A percentile compares a stretch with the other conserved stretches of the same genome.
phyloP scores from a whole-genome alignment of 192 early-diverging fungal genomes.

The Podila epicladia region DNA sequence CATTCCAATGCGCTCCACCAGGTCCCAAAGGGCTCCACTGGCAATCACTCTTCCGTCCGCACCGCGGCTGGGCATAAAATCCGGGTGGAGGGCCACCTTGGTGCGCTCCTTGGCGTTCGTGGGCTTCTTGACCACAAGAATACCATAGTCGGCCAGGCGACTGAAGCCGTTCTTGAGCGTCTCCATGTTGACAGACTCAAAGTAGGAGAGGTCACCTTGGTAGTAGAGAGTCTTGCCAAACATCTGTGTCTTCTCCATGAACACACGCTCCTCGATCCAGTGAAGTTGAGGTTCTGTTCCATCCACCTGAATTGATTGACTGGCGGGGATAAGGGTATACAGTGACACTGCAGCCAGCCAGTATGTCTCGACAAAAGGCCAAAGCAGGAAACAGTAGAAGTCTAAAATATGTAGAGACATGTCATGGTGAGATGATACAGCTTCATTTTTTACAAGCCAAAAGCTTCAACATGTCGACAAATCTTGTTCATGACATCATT shows the following conservation, averaged over 20 bases:
- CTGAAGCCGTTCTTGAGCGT: conserved; percentile 81
- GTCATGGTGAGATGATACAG: too few relatives aligned
- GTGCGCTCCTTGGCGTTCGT: conserved; percentile 53
- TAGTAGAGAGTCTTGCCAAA: conserved; percentile 88
- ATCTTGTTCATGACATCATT: not conserved
- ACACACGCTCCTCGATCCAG: conserved; percentile 80
- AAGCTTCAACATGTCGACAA: not conserved
- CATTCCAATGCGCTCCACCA: conserved; percentile 81
- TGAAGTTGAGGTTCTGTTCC: conserved; percentile 46
- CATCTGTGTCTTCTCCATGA: conserved; percentile 74
- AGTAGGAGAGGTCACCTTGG: conserved; percentile 78
- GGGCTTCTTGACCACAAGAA: conserved; percentile 65
- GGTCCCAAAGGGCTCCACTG: conserved; percentile 75
- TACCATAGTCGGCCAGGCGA: conserved; percentile 74
- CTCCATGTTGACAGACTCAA: conserved; percentile 88
- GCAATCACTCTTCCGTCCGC: conserved; percentile 60
- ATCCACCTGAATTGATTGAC: conserved; percentile 10
- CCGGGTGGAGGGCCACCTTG: conserved; percentile 57
- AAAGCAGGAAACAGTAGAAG: conserved; percentile 85
- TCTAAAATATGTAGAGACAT: conserved; percentile 53
- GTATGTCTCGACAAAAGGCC: conserved; percentile 92
- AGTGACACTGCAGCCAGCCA: conserved; percentile 76
- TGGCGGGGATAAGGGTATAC: conserved; percentile 46
- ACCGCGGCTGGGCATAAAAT: conserved; percentile 56
- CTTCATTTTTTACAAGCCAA: not conserved